phyloP scores from a whole-genome alignment of 306 rosid species.

The Mucuna pruriens region DNA sequence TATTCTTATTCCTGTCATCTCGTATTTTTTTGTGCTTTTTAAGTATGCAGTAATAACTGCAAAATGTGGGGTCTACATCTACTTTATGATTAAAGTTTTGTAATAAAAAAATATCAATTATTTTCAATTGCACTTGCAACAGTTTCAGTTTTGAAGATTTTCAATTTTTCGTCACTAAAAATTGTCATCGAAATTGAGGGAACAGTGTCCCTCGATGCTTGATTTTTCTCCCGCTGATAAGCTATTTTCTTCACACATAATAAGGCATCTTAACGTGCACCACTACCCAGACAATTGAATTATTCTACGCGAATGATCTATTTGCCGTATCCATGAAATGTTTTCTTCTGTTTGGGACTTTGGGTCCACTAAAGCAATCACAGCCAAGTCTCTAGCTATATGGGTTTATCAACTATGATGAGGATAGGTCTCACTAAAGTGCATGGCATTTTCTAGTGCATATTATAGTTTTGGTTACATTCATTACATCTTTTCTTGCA shows the following conservation, averaged over 20 bases:
- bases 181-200: slow-evolving; percentile 8
- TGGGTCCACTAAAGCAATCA: slow-evolving; percentile 45
- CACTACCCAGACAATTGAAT: slow-evolving; percentile 42
- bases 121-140: not conserved
- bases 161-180: not conserved
- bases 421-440: slow-evolving; percentile 31
- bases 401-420: slow-evolving; percentile 1
- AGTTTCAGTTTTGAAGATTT: not conserved
- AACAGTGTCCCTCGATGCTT: not conserved
- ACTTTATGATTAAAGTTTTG: no score
- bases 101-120: no score
- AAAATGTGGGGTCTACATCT: no score
- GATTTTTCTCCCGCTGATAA: not conserved
- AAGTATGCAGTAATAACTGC: no score
- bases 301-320: slow-evolving; percentile 30
- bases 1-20: no score
- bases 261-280: slow-evolving; percentile 30
- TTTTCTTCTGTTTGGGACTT: slow-evolving; percentile 11
- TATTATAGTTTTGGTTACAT: slow-evolving; percentile 27
- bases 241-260: slow-evolving; percentile 20
- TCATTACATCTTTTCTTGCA: slow-evolving; percentile 29
- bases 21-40: no score
- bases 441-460: slow-evolving; percentile 24
- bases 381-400: slow-evolving; percentile 14
- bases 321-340: slow-evolving; percentile 29